These are phyloP conservation scores for Ramularia collo-cygni DNA, from an alignment of 2,329 filamentous ascomycete genomes.

Conservation along the genomic window DNA sequence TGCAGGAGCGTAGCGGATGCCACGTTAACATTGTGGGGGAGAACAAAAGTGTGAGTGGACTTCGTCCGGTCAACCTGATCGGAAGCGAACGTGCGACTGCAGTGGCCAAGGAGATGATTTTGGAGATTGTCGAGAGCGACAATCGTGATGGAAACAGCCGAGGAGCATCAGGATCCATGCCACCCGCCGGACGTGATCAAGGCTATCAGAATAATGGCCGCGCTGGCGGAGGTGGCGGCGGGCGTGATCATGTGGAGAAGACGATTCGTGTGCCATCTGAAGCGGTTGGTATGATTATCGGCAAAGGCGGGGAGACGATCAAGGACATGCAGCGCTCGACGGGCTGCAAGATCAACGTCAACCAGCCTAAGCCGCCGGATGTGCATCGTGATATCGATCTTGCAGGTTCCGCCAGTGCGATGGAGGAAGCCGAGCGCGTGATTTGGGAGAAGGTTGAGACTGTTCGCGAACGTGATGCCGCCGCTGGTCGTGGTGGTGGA, in stretches of 20 bases:
- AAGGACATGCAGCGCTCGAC: constrained; percentile 85
- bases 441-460: constrained; percentile 91
- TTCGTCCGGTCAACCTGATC: constrained; percentile 85
- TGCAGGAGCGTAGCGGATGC: constrained; percentile 87
- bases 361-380: constrained; percentile 71
- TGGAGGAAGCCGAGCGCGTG: constrained; percentile 71
- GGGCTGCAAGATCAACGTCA: constrained; percentile 92
- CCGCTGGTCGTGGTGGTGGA: constrained; percentile 25
- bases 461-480: constrained; percentile 53
- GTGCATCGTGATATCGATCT: constrained; percentile 80
- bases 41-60: constrained; percentile 83
- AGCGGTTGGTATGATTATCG: constrained; percentile 93
- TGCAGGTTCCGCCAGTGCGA: constrained; percentile 69
- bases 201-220: constrained; percentile 29
- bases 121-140: constrained; percentile 92
- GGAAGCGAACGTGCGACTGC: constrained; percentile 67
- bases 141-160: constrained; percentile 45
- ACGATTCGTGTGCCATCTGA: constrained; percentile 81
- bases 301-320: constrained; percentile 87
- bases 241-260: constrained; percentile 61
- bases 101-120: constrained; percentile 76
- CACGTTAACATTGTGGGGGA: constrained; percentile 94
- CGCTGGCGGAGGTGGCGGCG: constrained; percentile 36
- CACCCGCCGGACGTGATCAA: constrained; percentile 20
- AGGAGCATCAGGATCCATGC: constrained; percentile 24